Percentiles rank a stretch among this genome's conserved stretches.
Evolutionary conservation across 495 filamentous ascomycete genomes (phyloP).

Genomic region (Apiosordaria backusii): DNA sequence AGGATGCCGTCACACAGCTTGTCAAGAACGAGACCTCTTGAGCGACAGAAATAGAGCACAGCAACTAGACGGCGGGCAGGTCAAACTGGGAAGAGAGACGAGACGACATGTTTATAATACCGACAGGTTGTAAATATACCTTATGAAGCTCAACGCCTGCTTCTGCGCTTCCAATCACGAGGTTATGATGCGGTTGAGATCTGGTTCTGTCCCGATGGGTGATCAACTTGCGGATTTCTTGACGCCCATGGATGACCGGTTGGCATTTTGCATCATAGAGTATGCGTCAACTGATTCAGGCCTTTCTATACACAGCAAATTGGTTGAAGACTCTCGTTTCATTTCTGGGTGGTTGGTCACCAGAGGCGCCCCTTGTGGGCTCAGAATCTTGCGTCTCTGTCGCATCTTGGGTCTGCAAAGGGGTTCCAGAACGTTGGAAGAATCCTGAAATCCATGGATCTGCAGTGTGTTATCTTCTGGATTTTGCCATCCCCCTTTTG

Average conservation of each 20-base stretch:
- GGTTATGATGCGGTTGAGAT: neutral
- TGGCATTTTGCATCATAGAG: neutral
- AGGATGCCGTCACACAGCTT: slow-evolving; percentile 76
- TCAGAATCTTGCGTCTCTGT: too few species aligned
- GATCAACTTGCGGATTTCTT: neutral
- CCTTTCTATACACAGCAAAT: too few species aligned
- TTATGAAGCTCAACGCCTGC: neutral
- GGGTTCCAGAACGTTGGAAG: neutral
- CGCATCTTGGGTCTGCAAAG: too few species aligned
- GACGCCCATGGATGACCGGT: neutral
- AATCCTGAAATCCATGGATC: too few species aligned
- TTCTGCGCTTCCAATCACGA: neutral
- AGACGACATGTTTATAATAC: slow-evolving; percentile 11
- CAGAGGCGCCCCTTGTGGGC: too few species aligned
- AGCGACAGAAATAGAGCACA: neutral
- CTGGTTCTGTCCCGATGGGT: neutral
- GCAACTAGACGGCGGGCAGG: neutral
- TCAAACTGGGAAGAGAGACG: neutral
- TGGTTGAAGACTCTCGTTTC: too few species aligned
- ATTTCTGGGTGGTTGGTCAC: too few species aligned
- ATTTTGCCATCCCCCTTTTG: neutral
- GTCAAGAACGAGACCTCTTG: slow-evolving; percentile 52
- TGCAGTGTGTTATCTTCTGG: neutral
- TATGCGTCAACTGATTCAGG: too few species aligned
- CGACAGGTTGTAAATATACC: slow-evolving; percentile 16